These are phyloP conservation scores for Avena eriantha DNA, from an alignment of 176 grass and related monocot species.

Conservation along the genomic window DNA sequence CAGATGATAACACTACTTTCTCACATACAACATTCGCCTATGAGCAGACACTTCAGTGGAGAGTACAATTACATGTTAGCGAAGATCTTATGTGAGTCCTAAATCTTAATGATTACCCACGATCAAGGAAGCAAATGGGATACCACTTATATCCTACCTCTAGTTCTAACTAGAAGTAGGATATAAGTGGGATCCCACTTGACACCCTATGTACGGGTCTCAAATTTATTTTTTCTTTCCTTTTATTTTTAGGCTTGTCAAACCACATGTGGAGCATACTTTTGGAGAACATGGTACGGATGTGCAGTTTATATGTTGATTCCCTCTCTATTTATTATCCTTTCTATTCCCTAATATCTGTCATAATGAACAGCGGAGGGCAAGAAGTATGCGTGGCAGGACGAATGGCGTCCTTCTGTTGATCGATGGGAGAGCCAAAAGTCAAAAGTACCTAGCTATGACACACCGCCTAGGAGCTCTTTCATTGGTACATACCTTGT, in stretches of 20 bases:
- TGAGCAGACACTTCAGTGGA: conserved; percentile 52
- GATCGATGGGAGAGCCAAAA: conserved; percentile 30
- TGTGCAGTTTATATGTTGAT: background rate
- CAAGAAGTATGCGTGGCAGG: conserved; percentile 54
- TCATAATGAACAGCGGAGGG: conserved; percentile 29
- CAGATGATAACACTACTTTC: background rate
- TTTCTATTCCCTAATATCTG: conserved; percentile 2
- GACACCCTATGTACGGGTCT: background rate
- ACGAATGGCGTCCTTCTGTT: conserved; percentile 48
- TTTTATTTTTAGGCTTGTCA: conserved; percentile 52
- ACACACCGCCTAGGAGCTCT: background rate
- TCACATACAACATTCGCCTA: conserved; percentile 53
- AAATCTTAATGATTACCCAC: background rate
- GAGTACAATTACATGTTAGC: conserved; percentile 56
- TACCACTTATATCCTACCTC: too few species aligned
- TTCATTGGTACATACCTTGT: background rate
- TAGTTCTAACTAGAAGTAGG: too few species aligned
- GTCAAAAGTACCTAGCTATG: background rate
- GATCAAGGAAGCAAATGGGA: too few species aligned
- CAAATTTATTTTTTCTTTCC: conserved; percentile 2
- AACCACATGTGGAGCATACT: conserved; percentile 51
- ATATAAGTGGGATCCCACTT: too few species aligned
- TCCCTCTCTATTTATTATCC: background rate
- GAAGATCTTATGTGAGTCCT: conserved; percentile 62
- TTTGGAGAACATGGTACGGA: conserved; percentile 63